Conservation (phyloP, 108 stramenopile genomes). For the Aurantiochytrium sp. region DNA sequence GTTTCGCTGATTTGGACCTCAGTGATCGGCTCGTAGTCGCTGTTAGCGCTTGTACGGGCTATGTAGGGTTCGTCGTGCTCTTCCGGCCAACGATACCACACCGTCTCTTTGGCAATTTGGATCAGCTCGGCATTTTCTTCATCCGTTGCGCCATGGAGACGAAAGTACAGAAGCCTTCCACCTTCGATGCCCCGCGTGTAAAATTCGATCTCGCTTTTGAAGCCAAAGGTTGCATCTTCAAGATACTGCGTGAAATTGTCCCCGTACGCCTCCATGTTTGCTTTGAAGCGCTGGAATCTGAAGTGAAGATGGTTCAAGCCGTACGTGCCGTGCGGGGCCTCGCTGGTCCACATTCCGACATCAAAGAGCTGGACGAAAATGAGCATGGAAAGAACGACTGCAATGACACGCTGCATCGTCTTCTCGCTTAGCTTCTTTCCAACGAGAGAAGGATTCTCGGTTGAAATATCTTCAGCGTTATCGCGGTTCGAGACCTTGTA, state of each 20-base stretch:
- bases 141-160: not conserved
- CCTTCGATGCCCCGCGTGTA: not conserved
- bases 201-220: not conserved
- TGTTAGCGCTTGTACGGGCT: not conserved
- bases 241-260: slow-evolving; percentile 13
- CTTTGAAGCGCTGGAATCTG: slow-evolving; percentile 27
- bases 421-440: slow-evolving; percentile 63
- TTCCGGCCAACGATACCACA: not conserved
- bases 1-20: not conserved
- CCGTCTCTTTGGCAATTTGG: not conserved
- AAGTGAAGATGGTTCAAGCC: slow-evolving; percentile 30
- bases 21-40: not conserved
- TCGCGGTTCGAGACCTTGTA: slow-evolving; percentile 37
- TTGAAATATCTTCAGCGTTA: not conserved
- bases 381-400: slow-evolving; percentile 56
- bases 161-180: not conserved
- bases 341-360: slow-evolving; percentile 25
- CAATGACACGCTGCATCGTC: slow-evolving; percentile 60
- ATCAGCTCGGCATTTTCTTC: not conserved
- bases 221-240: not conserved
- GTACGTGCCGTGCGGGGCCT: slow-evolving; percentile 32
- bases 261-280: slow-evolving; percentile 34
- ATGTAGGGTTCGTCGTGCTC: not conserved
- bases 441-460: slow-evolving; percentile 43
- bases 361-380: slow-evolving; percentile 50